These are phyloP conservation scores for Myxozyma lipomycoides DNA, from an alignment of 805 yeast species.

Conservation along the genomic window DNA sequence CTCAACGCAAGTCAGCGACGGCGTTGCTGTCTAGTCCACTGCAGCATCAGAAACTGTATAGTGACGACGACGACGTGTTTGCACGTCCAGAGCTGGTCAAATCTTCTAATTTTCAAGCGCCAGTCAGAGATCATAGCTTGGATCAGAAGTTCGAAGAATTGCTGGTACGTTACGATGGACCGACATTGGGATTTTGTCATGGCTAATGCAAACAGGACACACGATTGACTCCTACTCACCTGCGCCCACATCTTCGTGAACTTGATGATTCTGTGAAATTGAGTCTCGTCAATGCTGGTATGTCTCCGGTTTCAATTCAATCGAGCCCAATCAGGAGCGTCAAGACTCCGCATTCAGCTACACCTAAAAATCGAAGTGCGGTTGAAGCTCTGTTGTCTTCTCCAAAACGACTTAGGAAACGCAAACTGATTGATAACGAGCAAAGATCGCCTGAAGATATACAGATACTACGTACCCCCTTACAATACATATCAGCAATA, in stretches of 20 bases:
- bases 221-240: constrained; percentile 2
- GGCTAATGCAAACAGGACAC: not conserved
- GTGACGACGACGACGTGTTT: constrained; percentile 9
- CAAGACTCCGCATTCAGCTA: not conserved
- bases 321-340: constrained; percentile 1
- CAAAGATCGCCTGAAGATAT: not conserved
- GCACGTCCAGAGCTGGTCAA: not conserved
- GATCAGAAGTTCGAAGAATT: constrained; percentile 6
- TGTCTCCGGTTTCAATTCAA: not conserved
- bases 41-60: too few relatives aligned
- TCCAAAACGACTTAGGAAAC: constrained; percentile 1
- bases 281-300: constrained; percentile 1
- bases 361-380: not conserved
- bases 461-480: too few relatives aligned
- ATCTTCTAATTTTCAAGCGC: not conserved
- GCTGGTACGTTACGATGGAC: constrained; percentile 1
- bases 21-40: too few relatives aligned
- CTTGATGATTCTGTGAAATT: constrained; percentile 5
- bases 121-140: not conserved
- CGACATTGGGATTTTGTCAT: not conserved
- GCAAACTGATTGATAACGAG: not conserved
- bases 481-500: too few relatives aligned
- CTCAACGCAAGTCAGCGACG: too few relatives aligned
- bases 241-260: constrained; percentile 9
- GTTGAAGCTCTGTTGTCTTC: not conserved